These are phyloP conservation scores for Paramecium biaurelia DNA, from an alignment of 73 alveolate genomes.

Conservation along the genomic window DNA sequence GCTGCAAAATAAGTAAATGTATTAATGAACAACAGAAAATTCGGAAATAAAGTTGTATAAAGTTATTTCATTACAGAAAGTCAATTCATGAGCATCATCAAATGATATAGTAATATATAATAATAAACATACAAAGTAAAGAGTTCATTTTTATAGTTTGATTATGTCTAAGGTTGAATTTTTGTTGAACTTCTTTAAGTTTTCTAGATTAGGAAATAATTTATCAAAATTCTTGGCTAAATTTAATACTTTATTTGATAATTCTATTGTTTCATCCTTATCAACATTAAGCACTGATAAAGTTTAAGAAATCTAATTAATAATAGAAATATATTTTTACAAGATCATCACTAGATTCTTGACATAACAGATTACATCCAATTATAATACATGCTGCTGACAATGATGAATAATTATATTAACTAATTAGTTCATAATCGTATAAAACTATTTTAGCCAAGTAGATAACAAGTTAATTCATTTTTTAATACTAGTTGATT, in stretches of 20 bases:
- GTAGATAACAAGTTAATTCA: conserved; percentile 20
- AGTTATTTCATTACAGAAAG: conserved; percentile 52
- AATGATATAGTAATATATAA: conserved; percentile 32
- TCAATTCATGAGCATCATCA: conserved; percentile 46
- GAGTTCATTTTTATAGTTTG: neutral
- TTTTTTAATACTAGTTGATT: neutral
- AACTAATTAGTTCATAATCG: conserved; percentile 56
- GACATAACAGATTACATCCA: conserved; percentile 13
- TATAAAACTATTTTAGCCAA: conserved; percentile 59
- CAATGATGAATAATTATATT: conserved; percentile 27
- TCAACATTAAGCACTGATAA: conserved; percentile 3
- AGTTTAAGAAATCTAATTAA: neutral
- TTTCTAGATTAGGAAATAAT: conserved; percentile 55
- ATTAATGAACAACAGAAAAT: conserved; percentile 33
- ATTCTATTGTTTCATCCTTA: conserved; percentile 48
- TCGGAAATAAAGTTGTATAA: conserved; percentile 10
- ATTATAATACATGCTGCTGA: conserved; percentile 57
- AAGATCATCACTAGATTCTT: neutral
- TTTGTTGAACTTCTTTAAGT: conserved; percentile 58
- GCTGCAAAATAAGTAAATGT: conserved; percentile 45
- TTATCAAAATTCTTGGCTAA: conserved; percentile 62
- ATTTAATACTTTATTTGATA: conserved; percentile 35
- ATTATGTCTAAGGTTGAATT: neutral
- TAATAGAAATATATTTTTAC: neutral
- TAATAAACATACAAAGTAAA: neutral